Conservation (phyloP, 768 basidiomycete genomes). For the Trametes elegans region DNA sequence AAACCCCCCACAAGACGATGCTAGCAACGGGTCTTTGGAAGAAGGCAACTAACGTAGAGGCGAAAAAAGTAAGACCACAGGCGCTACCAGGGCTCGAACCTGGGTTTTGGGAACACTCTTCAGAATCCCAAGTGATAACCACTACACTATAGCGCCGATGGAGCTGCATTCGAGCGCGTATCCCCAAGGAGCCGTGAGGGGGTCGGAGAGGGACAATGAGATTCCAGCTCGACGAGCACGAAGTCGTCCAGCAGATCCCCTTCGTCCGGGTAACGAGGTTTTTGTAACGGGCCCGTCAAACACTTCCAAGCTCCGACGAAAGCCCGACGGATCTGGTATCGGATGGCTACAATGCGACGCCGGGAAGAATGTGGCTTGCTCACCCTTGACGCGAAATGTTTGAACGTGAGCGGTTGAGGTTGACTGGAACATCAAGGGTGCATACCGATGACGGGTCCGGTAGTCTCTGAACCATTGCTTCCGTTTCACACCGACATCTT, state of each 20-base stretch:
- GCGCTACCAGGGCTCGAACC: constrained; percentile 20
- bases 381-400: no score
- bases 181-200: no score
- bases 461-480: no score
- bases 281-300: neutral
- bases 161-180: neutral
- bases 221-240: constrained; percentile 7
- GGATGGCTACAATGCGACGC: neutral
- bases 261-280: neutral
- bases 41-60: neutral
- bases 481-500: no score
- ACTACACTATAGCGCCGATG: constrained; percentile 19
- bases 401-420: no score
- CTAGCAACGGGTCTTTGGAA: no score
- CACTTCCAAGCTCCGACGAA: no score
- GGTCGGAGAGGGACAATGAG: no score
- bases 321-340: neutral
- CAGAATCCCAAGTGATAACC: constrained; percentile 23
- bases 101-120: constrained; percentile 18
- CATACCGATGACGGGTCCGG: no score
- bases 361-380: neutral
- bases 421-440: no score
- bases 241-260: neutral
- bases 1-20: no score
- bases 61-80: neutral